Evolutionary conservation across 306 rosid species (phyloP), one percentile per base, ranked within the genome.

Genomic region (Boehmeria nivea): DNA sequence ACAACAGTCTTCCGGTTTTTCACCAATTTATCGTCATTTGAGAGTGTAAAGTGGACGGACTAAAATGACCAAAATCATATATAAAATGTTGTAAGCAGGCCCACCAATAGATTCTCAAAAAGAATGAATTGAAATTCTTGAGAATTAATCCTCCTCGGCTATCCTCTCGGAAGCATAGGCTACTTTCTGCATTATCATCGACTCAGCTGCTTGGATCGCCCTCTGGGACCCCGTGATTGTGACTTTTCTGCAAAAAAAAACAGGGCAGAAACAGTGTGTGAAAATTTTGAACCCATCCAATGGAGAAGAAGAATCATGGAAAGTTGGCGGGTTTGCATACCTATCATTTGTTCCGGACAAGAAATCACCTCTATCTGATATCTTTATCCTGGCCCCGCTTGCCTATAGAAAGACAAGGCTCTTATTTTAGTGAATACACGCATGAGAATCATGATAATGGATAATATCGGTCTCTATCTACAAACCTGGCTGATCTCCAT

Each of bases 301-400:
- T 6, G 21, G 43, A 54, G 51, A 59, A 61, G 76, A 42, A 58
- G 31, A 53, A 19, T 27, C 38, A 26, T 16, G 16, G 13, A 10
- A 43, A 20, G 28, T 26, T 34, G 5, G 14, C 6, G 44, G 47
- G 26, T 53, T 17, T 6, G 12, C 10, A 6, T 75, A 93, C 99
- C 99, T 87, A 49, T 93, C 96, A n/a, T 81, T 75, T 64, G 99
- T 93, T 69, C 99, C 99, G 53, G 96, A 75, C 76, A 93, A 77
- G 81, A 83, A 93, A 74, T 93, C 99, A 3, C 95, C 99, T 68
- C 99, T 79, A 64, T 93, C 96, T 20, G 99, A 93, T 74, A 93
- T 93, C 86, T 88, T 93, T 79, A 93, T 87, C 88, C 87, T 93
- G 55, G 99, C 99, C 22, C 99, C 99, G 62, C 89, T 93, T 21